Percentiles rank a stretch among this genome's conserved stretches.
These are phyloP conservation scores for Aspergillus fischeri DNA, from an alignment of 2,329 filamentous ascomycete species.

Conservation along the genomic window DNA sequence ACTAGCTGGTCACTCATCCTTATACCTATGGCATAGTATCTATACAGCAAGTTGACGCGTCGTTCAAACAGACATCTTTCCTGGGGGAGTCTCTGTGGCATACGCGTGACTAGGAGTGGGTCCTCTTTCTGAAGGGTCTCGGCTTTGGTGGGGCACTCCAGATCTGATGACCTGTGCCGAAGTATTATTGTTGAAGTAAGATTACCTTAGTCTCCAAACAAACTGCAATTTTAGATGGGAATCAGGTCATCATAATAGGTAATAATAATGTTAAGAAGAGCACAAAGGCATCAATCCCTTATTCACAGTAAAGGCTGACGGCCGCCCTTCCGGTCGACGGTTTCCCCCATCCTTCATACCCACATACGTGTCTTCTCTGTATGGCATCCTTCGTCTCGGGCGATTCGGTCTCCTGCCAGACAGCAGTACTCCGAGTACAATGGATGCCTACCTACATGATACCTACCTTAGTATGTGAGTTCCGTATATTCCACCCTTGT, in stretches of 20 bases:
- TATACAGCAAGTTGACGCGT: neutral
- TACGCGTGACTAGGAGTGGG: neutral
- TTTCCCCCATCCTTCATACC: neutral
- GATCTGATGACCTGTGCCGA: conserved; percentile 11
- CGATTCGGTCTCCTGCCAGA: no score
- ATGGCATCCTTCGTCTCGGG: neutral
- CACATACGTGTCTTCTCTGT: neutral
- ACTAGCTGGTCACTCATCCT: neutral
- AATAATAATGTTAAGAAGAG: neutral
- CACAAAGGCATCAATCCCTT: neutral
- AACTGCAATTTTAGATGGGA: no score
- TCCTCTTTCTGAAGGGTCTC: conserved; percentile 6
- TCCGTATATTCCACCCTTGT: neutral
- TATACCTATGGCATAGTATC: neutral
- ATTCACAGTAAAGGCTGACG: neutral
- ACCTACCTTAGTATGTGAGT: neutral
- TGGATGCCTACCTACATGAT: no score
- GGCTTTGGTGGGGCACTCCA: conserved; percentile 15
- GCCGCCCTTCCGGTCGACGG: neutral
- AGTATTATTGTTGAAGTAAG: no score
- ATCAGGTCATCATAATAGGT: neutral
- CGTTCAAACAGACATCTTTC: neutral
- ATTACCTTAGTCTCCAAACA: no score
- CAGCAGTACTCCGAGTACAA: no score
- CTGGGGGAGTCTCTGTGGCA: neutral